Percentiles rank a stretch among this genome's conserved stretches.
phyloP scores from a whole-genome alignment of 1,139 yeast genomes.

The Spencermartinsiella ligniputridi region DNA sequence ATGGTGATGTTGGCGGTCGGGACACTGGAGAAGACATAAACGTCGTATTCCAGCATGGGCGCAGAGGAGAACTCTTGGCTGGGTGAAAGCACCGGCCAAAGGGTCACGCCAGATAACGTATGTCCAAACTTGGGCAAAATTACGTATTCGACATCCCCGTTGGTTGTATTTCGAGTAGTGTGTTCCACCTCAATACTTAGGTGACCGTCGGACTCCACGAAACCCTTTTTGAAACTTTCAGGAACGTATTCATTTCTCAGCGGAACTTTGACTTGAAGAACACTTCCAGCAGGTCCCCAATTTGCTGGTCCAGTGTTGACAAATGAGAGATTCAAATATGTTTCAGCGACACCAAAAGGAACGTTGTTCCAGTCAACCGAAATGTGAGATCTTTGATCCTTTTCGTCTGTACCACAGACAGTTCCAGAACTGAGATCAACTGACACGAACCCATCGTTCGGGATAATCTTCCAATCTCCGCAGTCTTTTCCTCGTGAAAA shows the following conservation, averaged over 20 bases:
- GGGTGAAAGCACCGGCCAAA: conserved; percentile 14
- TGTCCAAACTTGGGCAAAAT: conserved; percentile 15
- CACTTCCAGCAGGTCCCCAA: conserved; percentile 1
- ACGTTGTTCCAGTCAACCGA: background rate
- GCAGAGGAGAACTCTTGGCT: conserved; percentile 13
- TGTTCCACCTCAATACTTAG: conserved; percentile 17
- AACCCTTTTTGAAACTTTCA: conserved; percentile 13
- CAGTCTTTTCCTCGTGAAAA: conserved; percentile 13
- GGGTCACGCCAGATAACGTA: conserved; percentile 18
- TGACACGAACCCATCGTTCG: conserved; percentile 11
- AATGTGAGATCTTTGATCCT: background rate
- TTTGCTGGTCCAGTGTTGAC: background rate
- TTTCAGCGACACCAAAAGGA: background rate
- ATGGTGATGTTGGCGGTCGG: conserved; percentile 14
- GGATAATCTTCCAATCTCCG: conserved; percentile 8
- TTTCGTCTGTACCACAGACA: conserved; percentile 8
- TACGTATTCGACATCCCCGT: conserved; percentile 12
- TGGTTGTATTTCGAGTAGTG: conserved; percentile 5
- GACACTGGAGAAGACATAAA: conserved; percentile 9
- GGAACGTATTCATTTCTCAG: conserved; percentile 12
- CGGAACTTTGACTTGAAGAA: conserved; percentile 9
- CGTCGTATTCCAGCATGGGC: conserved; percentile 16
- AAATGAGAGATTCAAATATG: background rate
- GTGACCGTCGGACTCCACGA: conserved; percentile 18
- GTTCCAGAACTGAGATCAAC: conserved; percentile 12